phyloP scores from a whole-genome alignment of 805 yeast species.

The Suhomyces vadensis region DNA sequence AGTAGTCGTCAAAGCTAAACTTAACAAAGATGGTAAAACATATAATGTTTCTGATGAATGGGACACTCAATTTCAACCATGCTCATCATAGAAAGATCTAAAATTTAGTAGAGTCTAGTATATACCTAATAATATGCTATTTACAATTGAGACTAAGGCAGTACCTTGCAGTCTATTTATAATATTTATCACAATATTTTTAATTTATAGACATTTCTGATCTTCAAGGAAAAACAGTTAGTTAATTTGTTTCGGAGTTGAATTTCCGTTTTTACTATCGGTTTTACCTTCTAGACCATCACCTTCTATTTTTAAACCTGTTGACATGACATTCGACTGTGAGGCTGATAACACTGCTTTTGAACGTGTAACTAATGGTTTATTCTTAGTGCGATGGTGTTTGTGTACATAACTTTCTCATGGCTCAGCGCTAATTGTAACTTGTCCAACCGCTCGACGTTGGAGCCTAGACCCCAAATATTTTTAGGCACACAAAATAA shows the following conservation, averaged over 20 bases:
- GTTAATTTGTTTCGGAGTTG: neutral
- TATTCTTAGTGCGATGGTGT: neutral
- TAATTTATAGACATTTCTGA: too few relatives aligned
- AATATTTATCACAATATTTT: too few relatives aligned
- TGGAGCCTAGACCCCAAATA: conserved; percentile 1
- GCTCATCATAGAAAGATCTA: neutral
- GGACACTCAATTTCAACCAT: neutral
- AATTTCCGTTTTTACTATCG: neutral
- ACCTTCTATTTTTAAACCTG: conserved; percentile 1
- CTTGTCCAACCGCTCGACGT: too few relatives aligned
- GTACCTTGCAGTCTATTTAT: too few relatives aligned
- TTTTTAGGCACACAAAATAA: neutral
- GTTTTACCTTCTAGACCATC: too few relatives aligned
- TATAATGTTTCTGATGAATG: conserved; percentile 3
- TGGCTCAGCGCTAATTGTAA: too few relatives aligned
- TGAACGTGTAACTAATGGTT: neutral
- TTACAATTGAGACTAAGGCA: too few relatives aligned
- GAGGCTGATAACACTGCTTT: neutral
- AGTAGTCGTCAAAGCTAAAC: conserved; percentile 20
- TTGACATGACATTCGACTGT: neutral
- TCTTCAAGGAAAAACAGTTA: too few relatives aligned
- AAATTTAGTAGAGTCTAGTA: neutral
- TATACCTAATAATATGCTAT: neutral
- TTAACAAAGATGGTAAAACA: neutral
- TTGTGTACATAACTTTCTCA: neutral